Base-by-base conservation (phyloP, 164 flowering plant species). In the Euptelea pleiosperma region DNA sequence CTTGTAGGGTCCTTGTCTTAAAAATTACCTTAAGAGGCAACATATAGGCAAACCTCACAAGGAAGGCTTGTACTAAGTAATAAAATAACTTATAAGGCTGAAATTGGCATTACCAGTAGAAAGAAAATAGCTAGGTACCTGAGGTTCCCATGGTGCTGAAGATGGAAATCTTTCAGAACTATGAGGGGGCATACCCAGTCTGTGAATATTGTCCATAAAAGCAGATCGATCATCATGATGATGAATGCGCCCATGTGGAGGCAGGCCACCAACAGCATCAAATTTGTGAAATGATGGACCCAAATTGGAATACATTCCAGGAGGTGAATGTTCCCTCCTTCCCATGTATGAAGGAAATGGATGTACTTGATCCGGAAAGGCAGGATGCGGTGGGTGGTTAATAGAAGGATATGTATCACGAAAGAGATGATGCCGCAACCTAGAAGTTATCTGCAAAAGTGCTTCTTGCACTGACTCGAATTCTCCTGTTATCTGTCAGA, bases 381-480 rank as follows among this genome's bases (percentile, higher is more conserved):
- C 68, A 63, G 81, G 78, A 77, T 72, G 79, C 42, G 81, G 43
- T 48, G 78, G 77, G 66, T 71, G 75, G 60, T 73, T 70, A 11
- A 69, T 52, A 11, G 86, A 68, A 57, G 83, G 86, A 66, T 78
- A 84, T 34, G 71, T 70, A 65, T 83, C 93, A 39, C 87, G 86
- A 65, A 88, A 86, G 63, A 73, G 80, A 73, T 85, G 85, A 44
- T 81, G 69, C 52, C 67, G 77, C 70, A 90, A 62, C 72, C 92
- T 81, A 29, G 77, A 35, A 4, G 96, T 88, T 77, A 93, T 85
- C 67, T 86, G 97, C 72, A 90, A 47, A 35, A 93, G 83, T 60
- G 96, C 99, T 56, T 90, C 96, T 69, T 83, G 91, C 58, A 90
- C 94, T 53, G 78, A 71, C 57, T 86, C 97, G 75, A 73, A 75